These are phyloP conservation scores for Metschnikowia peoriensis DNA, from an alignment of 805 yeast species.

Conservation along the genomic window DNA sequence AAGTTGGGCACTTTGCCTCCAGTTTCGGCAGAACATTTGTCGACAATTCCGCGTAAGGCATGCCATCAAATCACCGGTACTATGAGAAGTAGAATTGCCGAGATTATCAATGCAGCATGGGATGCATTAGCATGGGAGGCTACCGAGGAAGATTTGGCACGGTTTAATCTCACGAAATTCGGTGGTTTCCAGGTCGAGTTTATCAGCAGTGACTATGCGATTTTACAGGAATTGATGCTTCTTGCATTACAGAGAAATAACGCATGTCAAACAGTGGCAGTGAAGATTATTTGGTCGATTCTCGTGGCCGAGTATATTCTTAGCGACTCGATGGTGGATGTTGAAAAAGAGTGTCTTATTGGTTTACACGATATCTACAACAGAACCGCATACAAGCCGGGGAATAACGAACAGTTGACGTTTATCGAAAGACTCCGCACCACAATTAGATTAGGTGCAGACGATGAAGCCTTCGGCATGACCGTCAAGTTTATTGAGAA, in stretches of 20 bases:
- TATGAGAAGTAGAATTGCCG: slow-evolving; percentile 58
- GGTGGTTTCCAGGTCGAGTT: slow-evolving; percentile 75
- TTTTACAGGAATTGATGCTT: slow-evolving; percentile 62
- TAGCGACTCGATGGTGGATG: slow-evolving; percentile 54
- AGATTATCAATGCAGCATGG: slow-evolving; percentile 65
- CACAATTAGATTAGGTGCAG: slow-evolving; percentile 54
- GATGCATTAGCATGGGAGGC: slow-evolving; percentile 66
- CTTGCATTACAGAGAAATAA: slow-evolving; percentile 67
- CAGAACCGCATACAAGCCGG: slow-evolving; percentile 56
- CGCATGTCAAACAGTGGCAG: slow-evolving; percentile 60
- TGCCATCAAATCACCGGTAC: slow-evolving; percentile 62
- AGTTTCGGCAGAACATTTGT: slow-evolving; percentile 64
- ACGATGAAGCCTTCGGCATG: slow-evolving; percentile 58
- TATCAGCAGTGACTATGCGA: slow-evolving; percentile 52
- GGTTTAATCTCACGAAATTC: slow-evolving; percentile 60
- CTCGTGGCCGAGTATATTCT: slow-evolving; percentile 64
- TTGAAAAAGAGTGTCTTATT: slow-evolving; percentile 60
- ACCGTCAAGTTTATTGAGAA: slow-evolving; percentile 52
- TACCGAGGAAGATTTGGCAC: slow-evolving; percentile 47
- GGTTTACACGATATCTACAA: slow-evolving; percentile 66
- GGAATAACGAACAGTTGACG: slow-evolving; percentile 48
- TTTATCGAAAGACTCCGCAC: slow-evolving; percentile 51
- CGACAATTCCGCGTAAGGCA: slow-evolving; percentile 72
- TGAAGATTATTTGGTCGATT: slow-evolving; percentile 66
- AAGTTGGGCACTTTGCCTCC: slow-evolving; percentile 65